phyloP scores from a whole-genome alignment of 306 rosid genomes.

The Notholithocarpus densiflorus region DNA sequence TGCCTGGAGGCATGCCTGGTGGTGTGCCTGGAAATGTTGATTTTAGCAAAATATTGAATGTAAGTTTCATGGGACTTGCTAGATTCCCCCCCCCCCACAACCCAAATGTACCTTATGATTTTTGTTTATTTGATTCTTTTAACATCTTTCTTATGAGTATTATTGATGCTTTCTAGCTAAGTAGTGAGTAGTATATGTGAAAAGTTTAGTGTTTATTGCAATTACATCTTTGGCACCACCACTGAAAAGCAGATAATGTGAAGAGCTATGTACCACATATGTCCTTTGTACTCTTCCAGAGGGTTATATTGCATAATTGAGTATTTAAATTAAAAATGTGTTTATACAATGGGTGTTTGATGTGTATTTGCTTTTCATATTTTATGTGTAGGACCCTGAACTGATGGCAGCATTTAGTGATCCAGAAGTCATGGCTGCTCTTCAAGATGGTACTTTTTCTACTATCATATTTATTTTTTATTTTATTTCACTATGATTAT shows the following conservation, averaged over 20 bases:
- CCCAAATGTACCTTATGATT: neutral
- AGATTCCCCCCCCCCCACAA: neutral
- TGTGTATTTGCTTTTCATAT: neutral
- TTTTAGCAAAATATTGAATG: constrained; percentile 83
- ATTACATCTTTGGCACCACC: neutral
- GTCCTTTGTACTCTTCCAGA: neutral
- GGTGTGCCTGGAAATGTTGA: constrained; percentile 91
- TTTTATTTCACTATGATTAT: neutral
- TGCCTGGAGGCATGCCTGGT: constrained; percentile 34
- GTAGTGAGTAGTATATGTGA: neutral
- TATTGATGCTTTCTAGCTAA: neutral
- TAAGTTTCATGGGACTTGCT: constrained; percentile 32
- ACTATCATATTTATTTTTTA: constrained; percentile 1
- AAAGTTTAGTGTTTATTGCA: neutral
- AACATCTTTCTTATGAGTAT: constrained; percentile 5
- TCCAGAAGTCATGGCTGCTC: constrained; percentile 94
- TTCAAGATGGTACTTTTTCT: constrained; percentile 70
- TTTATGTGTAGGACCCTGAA: constrained; percentile 67
- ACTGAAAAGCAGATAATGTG: neutral
- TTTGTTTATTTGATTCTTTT: neutral
- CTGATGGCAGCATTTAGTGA: constrained; percentile 80
- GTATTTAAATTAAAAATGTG: neutral
- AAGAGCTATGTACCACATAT: neutral
- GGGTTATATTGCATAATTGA: neutral
- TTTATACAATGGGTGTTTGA: neutral